Evolutionary conservation across 352 stramenopile genomes (phyloP), one percentile per base, ranked within the genome.

Genomic region (Achlya hypogyna): DNA sequence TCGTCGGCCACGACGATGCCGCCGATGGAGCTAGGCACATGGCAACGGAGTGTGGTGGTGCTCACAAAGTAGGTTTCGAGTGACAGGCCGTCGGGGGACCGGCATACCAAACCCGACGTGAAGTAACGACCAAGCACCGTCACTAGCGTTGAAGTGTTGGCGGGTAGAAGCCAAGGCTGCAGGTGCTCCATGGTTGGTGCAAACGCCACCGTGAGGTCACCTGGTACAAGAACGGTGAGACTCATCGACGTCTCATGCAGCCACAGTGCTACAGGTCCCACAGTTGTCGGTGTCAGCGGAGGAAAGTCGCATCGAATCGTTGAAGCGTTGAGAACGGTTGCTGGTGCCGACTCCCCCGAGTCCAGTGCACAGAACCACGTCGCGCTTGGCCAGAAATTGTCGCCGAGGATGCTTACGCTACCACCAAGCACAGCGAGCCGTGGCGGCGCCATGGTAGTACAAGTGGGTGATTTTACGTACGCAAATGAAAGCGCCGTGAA

Each of bases 401-500:
- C 40, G n/a, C 67, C 67, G 29, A 22, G 43, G 43, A 72, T 32
- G 2, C 23, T 56, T 29, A 72, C 25, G 23, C 5, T 27, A 1
- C 18, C 32, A 54, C 34, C 52, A 38, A 31, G 22, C 28, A 8
- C 12, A 59, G 35, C 20, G 38, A 56, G 9, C 6, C 18, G 16
- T 25, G 58, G 10, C 31, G 64, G 64, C 5, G 31, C 38, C 25
- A 71, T 42, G 32, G 20, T 49, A n/a, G 54, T 20, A 10, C 63
- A 38, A 22, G n/a, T 35, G 22, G 60, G 58, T 25, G 40, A 43
- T 40, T 40, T 31, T 51, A 52, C 63, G 23, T 60, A 53, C 31
- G 25, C 28, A 56, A 69, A 69, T n/a, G 22, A 16, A 5, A 47
- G 35, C 42, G 29, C 31, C 29, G 58, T 64, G 27, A 28, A 72